A percentile compares a stretch with the other conserved stretches of the same genome.
Conservation (phyloP, 1,284 basidiomycete genomes). For the Cryptococcus neoformans region DNA sequence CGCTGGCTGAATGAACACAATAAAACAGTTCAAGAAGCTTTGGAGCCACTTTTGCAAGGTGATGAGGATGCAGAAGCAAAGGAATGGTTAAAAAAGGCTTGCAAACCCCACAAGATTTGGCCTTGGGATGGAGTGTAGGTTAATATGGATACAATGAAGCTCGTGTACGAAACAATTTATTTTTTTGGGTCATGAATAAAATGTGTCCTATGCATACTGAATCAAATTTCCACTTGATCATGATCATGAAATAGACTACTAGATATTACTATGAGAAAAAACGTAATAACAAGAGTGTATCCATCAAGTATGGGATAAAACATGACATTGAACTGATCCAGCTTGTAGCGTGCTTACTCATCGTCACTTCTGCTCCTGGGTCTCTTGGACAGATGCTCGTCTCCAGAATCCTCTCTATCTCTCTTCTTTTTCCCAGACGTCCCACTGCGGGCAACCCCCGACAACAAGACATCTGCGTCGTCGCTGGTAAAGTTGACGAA, state of each 20-base stretch:
- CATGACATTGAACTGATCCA: too few species aligned
- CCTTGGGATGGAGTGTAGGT: conserved; percentile 30
- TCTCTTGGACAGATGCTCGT: conserved; percentile 13
- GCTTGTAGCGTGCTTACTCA: too few species aligned
- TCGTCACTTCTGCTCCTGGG: conserved; percentile 12
- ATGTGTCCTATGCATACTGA: too few species aligned
- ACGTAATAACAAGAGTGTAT: too few species aligned
- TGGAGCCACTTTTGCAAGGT: conserved; percentile 62
- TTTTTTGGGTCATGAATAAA: too few species aligned
- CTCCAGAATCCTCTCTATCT: conserved; percentile 26
- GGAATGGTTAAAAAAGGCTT: conserved; percentile 52
- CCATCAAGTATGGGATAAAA: too few species aligned
- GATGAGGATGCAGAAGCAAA: conserved; percentile 40
- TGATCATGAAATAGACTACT: too few species aligned
- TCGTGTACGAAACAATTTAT: too few species aligned
- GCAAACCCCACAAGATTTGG: conserved; percentile 44
- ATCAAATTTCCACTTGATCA: too few species aligned
- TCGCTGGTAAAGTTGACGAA: conserved; percentile 46
- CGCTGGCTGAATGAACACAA: conserved; percentile 93
- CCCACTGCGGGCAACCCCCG: conserved; percentile 45
- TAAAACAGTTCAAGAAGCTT: conserved; percentile 64
- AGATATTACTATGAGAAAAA: too few species aligned
- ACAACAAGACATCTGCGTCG: conserved; percentile 40
- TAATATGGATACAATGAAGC: background rate
- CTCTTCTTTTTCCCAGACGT: conserved; percentile 32